These are phyloP conservation scores for Parvularia atlantis DNA, from an alignment of 78 protist species.

Conservation along the genomic window DNA sequence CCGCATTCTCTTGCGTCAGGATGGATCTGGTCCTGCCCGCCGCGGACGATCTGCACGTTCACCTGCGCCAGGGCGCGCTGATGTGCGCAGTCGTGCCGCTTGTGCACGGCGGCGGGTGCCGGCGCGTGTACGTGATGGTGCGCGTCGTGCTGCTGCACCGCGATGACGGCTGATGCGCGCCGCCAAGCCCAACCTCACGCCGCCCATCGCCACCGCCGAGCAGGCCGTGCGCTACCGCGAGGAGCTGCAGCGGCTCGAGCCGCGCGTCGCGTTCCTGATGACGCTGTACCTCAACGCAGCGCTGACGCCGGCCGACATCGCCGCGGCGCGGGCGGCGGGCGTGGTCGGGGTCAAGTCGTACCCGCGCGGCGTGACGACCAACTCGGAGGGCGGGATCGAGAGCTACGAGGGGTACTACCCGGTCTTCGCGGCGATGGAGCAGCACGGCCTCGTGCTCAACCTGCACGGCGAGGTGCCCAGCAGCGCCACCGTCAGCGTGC, in stretches of 20 bases:
- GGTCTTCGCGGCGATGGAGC: slow-evolving; percentile 27
- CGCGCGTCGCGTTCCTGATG: slow-evolving; percentile 9
- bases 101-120: neutral
- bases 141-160: neutral
- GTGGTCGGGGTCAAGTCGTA: slow-evolving; percentile 9
- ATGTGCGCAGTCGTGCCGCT: neutral
- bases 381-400: slow-evolving; percentile 19
- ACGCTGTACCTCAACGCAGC: slow-evolving; percentile 9
- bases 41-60: slow-evolving; percentile 13
- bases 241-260: neutral
- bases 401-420: slow-evolving; percentile 23
- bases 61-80: slow-evolving; percentile 14
- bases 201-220: slow-evolving; percentile 1
- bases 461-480: slow-evolving; percentile 28
- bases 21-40: slow-evolving; percentile 8
- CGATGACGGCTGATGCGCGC: neutral
- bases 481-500: neutral
- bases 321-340: neutral
- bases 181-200: slow-evolving; percentile 18
- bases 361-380: slow-evolving; percentile 33
- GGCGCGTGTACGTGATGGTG: slow-evolving; percentile 15
- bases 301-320: slow-evolving; percentile 3
- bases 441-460: slow-evolving; percentile 8
- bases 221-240: neutral
- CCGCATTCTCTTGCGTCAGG: too few relatives aligned